A percentile compares a stretch with the other conserved stretches of the same genome.
Evolutionary conservation across 2,329 filamentous ascomycete species (phyloP).

Genomic region (Talaromyces sp.): DNA sequence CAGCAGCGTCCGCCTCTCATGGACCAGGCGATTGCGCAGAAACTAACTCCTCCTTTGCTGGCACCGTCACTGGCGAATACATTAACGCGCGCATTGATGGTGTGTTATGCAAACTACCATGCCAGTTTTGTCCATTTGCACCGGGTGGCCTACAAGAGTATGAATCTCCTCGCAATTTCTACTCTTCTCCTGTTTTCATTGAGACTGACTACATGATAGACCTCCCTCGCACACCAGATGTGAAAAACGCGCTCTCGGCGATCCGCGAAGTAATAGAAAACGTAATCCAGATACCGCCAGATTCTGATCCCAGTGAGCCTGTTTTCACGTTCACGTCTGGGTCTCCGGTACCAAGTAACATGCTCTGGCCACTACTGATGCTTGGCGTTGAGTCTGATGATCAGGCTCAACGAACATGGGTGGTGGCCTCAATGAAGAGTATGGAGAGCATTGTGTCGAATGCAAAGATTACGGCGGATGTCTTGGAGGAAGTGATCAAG

Average conservation of each 20-base stretch:
- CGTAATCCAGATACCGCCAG: not conserved
- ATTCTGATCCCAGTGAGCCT: not conserved
- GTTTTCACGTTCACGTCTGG: slow-evolving; percentile 20
- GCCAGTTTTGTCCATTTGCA: slow-evolving; percentile 54
- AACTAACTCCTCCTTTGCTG: slow-evolving; percentile 45
- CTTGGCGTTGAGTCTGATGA: slow-evolving; percentile 53
- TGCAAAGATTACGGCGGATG: slow-evolving; percentile 34
- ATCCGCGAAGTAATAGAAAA: slow-evolving; percentile 7
- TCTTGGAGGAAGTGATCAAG: slow-evolving; percentile 35
- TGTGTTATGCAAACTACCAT: slow-evolving; percentile 54
- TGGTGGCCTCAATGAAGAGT: slow-evolving; percentile 44
- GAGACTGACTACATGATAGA: slow-evolving; percentile 20
- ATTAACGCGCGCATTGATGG: slow-evolving; percentile 51
- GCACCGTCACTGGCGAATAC: slow-evolving; percentile 46
- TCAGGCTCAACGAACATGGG: slow-evolving; percentile 45
- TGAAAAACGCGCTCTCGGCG: slow-evolving; percentile 3
- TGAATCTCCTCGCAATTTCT: not conserved
- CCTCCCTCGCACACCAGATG: slow-evolving; percentile 48
- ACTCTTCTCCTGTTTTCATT: not conserved
- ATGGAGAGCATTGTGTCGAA: slow-evolving; percentile 36
- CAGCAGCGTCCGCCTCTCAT: slow-evolving; percentile 50
- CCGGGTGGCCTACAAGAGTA: slow-evolving; percentile 47
- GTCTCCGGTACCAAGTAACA: slow-evolving; percentile 47
- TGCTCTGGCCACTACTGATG: slow-evolving; percentile 56
- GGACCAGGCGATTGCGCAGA: slow-evolving; percentile 52